These are phyloP conservation scores for Monilinia aucupariae DNA, from an alignment of 2,329 filamentous ascomycete genomes.

Conservation along the genomic window DNA sequence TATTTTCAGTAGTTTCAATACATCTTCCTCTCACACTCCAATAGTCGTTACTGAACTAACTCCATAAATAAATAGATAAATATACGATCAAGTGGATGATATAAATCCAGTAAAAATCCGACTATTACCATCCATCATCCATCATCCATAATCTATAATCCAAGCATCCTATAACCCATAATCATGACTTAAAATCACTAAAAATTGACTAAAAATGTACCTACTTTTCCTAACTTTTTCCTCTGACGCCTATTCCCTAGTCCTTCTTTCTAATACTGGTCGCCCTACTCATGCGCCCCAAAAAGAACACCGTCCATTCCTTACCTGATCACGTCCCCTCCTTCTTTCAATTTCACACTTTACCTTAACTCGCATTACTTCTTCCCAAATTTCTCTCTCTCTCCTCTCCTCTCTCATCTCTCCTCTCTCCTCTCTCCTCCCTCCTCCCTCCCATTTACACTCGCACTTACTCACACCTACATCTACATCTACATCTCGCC, in stretches of 20 bases:
- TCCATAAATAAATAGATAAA: too few species aligned
- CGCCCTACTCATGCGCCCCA: slow-evolving; percentile 13
- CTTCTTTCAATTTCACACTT: neutral
- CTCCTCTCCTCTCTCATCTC: slow-evolving; percentile 4
- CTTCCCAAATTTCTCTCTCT: neutral
- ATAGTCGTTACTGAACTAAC: too few species aligned
- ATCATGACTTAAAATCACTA: neutral
- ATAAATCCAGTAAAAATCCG: too few species aligned
- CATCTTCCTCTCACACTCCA: too few species aligned
- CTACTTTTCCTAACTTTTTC: neutral
- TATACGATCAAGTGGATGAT: too few species aligned
- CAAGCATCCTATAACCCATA: neutral
- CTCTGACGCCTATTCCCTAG: slow-evolving; percentile 6
- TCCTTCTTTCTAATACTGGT: slow-evolving; percentile 6
- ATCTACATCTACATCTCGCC: neutral
- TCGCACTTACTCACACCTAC: neutral
- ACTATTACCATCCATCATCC: too few species aligned
- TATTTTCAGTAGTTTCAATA: too few species aligned
- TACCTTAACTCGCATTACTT: neutral
- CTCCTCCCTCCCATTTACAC: neutral
- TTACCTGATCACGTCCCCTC: slow-evolving; percentile 9
- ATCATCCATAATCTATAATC: too few species aligned
- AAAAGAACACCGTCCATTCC: slow-evolving; percentile 15
- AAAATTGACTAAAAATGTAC: neutral
- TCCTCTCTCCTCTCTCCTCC: neutral